Conservation (phyloP, 495 filamentous ascomycete species). For the Neurospora sp. region DNA sequence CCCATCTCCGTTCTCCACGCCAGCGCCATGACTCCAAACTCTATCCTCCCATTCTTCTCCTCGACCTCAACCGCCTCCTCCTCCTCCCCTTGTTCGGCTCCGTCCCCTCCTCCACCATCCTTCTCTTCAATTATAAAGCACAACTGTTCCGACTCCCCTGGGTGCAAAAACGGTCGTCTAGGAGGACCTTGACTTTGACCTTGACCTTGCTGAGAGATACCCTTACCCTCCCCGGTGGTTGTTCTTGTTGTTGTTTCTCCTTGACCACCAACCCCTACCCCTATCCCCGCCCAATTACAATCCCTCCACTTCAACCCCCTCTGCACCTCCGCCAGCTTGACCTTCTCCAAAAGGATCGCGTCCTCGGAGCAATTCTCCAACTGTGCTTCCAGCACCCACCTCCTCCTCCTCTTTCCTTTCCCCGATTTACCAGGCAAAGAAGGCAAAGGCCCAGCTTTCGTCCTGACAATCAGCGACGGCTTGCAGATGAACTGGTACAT, state of each 20-base stretch:
- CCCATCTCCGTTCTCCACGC: conserved; percentile 88
- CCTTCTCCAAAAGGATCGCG: conserved; percentile 49
- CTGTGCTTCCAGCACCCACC: conserved; percentile 77
- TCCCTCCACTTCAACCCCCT: conserved; percentile 34
- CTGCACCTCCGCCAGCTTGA: conserved; percentile 38
- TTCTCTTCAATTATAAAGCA: conserved; percentile 77
- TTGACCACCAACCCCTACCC: not conserved
- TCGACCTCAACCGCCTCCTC: conserved; percentile 22
- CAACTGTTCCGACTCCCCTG: conserved; percentile 83
- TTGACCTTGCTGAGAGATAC: conserved; percentile 2
- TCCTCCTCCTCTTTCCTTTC: conserved; percentile 6
- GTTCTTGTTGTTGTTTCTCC: not conserved
- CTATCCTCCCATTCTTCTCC: conserved; percentile 49
- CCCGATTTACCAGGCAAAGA: conserved; percentile 2
- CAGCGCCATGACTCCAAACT: conserved; percentile 74
- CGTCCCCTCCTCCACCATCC: conserved; percentile 7
- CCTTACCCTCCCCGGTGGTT: conserved; percentile 14
- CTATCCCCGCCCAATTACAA: conserved; percentile 39
- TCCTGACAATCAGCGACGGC: conserved; percentile 77
- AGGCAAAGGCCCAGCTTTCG: conserved; percentile 62
- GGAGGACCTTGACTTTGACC: not conserved
- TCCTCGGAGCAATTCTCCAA: conserved; percentile 82
- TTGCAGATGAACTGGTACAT: conserved; percentile 94
- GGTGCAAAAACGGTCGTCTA: conserved; percentile 55
- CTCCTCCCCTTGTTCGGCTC: conserved; percentile 28